Base-by-base conservation (phyloP, 169 alveolate genomes). In the Blepharisma undulans region DNA sequence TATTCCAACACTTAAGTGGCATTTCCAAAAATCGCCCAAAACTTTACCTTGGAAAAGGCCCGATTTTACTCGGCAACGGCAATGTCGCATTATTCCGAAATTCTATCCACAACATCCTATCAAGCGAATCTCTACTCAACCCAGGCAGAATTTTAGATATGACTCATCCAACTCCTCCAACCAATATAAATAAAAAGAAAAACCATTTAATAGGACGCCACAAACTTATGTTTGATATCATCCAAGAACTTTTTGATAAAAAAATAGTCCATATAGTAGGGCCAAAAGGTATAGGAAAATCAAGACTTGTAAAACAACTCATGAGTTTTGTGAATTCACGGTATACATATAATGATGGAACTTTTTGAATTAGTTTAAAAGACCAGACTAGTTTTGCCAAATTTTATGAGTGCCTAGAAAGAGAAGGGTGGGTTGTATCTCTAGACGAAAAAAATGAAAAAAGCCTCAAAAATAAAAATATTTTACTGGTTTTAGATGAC, bases 401-500 rank as follows among this genome's bases (percentile, higher is more conserved):
- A n/a, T 79, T 79, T 33, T 25, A 74, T 22, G 80, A 74, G 87
- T 21, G 34, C 36, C 79, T 30, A 18, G 30, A 25, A 22, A 33
- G 60, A n/a, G 89, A 59, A 84, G 78, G 89, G 66, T 48, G 66
- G 66, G 66, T 48, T 48, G 66, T 48, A 5, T 48, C 66, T 48
- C 14, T 48, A 48, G 66, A 48, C 14, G 66, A 48, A 48, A 48
- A 48, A 48, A 48, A 48, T 48, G 66, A 48, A 48, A 48, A 48
- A 48, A 48, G 66, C 12, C 66, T 48, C 14, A 48, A 48, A 29
- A 79, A 79, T 29, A 79, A 79, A 79, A 33, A 79, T 30, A 29
- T 79, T 25, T 76, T 84, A 12, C 27, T 84, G 22, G 36, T 84
- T 84, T 22, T 84, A 25, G 89, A 84, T 8, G 89, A 84, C 79